Percentiles rank a stretch among this genome's conserved stretches.
These are phyloP conservation scores for Trichoderma harzianum DNA, from an alignment of 2,329 filamentous ascomycete genomes.

Conservation along the genomic window DNA sequence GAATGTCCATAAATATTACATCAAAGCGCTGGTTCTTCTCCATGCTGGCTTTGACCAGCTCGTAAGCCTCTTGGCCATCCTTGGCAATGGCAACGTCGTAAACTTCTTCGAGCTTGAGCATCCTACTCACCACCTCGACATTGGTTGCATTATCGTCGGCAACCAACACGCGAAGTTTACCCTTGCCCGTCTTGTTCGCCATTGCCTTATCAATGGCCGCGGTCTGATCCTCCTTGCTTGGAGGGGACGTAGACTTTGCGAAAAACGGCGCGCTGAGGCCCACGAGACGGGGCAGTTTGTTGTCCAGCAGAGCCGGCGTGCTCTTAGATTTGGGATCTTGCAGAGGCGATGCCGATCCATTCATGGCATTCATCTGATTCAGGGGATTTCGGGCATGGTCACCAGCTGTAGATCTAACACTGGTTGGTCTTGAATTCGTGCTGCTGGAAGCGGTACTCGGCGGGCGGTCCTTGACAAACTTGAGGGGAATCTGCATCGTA, in stretches of 20 bases:
- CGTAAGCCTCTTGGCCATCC: constrained; percentile 82
- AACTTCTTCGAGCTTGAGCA: constrained; percentile 74
- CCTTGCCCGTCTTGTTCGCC: constrained; percentile 54
- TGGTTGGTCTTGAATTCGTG: constrained; percentile 47
- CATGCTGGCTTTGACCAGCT: constrained; percentile 81
- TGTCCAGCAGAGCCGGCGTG: constrained; percentile 20
- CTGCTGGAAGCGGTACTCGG: constrained; percentile 56
- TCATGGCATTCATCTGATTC: constrained; percentile 26
- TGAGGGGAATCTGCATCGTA: constrained; percentile 76
- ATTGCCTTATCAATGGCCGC: constrained; percentile 64
- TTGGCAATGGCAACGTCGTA: constrained; percentile 86
- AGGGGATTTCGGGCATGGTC: constrained; percentile 35
- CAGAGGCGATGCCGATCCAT: constrained; percentile 21
- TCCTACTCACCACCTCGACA: constrained; percentile 56
- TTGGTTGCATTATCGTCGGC: constrained; percentile 67
- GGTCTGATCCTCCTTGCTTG: constrained; percentile 55
- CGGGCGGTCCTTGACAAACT: constrained; percentile 62
- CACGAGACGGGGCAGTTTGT: constrained; percentile 69
- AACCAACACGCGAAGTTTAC: constrained; percentile 76
- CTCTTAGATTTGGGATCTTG: constrained; percentile 18
- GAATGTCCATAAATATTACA: constrained; percentile 93
- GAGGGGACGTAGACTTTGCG: constrained; percentile 37
- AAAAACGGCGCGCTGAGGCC: constrained; percentile 85
- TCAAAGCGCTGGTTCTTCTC: constrained; percentile 69
- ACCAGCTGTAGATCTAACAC: constrained; percentile 42